phyloP scores from a whole-genome alignment of 148 eudicot genomes.

The Cornus suecica region DNA sequence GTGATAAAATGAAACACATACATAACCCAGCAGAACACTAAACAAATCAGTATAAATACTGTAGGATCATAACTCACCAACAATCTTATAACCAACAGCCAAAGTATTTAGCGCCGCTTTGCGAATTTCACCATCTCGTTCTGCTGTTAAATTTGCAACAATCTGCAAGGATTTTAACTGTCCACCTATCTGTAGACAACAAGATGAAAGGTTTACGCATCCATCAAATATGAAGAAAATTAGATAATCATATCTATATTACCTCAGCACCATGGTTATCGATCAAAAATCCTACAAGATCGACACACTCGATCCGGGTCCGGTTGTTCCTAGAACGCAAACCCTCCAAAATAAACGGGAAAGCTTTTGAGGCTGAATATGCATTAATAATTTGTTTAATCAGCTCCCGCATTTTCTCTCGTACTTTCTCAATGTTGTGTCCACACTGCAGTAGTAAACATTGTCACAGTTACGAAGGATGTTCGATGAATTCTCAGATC shows the following conservation, averaged over 20 bases:
- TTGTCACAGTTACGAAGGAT: constrained; percentile 3
- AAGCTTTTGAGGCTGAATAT: constrained; percentile 78
- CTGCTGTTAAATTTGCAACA: constrained; percentile 91
- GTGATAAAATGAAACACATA: too few relatives aligned
- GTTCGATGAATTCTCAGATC: neutral
- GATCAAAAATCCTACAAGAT: constrained; percentile 79
- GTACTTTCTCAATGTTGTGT: constrained; percentile 88
- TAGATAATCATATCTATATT: constrained; percentile 1
- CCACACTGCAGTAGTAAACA: constrained; percentile 60
- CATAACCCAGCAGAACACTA: neutral
- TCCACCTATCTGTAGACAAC: constrained; percentile 57
- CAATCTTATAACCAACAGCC: constrained; percentile 88
- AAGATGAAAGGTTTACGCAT: neutral
- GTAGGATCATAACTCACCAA: constrained; percentile 50
- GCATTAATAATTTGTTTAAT: constrained; percentile 61
- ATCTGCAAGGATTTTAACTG: constrained; percentile 90
- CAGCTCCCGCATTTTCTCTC: constrained; percentile 87
- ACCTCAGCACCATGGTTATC: constrained; percentile 87
- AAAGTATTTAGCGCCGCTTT: constrained; percentile 87
- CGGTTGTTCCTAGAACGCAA: constrained; percentile 87
- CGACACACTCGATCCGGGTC: constrained; percentile 83
- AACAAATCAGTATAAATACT: neutral
- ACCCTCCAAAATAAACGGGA: constrained; percentile 86
- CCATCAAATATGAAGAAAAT: neutral
- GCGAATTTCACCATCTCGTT: constrained; percentile 92